These are phyloP conservation scores for Dalbergia cultrata DNA, from an alignment of 306 rosid species.

Conservation along the genomic window DNA sequence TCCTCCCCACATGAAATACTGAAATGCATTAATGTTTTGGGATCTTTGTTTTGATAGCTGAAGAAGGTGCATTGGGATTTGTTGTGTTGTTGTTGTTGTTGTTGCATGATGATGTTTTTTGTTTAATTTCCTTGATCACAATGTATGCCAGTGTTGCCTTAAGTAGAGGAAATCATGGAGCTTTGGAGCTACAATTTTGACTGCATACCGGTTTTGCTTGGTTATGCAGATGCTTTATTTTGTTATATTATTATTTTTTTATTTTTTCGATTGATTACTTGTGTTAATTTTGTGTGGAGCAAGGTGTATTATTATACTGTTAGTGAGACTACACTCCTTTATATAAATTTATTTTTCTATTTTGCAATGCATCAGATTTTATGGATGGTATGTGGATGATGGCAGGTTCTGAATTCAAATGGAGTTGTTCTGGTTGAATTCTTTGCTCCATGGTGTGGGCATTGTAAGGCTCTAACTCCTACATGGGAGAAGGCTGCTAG, in stretches of 20 bases:
- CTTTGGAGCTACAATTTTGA: background rate
- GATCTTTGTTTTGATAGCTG: background rate
- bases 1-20: background rate
- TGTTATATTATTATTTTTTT: too few relatives aligned
- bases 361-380: slow-evolving; percentile 28
- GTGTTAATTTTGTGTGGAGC: too few relatives aligned
- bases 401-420: slow-evolving; percentile 94
- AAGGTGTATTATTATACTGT: too few relatives aligned
- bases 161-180: slow-evolving; percentile 14
- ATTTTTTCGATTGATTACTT: too few relatives aligned
- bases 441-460: slow-evolving; percentile 99
- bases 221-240: slow-evolving; percentile 15
- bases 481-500: slow-evolving; percentile 94
- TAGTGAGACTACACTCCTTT: slow-evolving; percentile 4
- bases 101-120: background rate
- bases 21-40: slow-evolving; percentile 3
- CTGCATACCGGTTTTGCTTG: background rate
- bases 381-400: slow-evolving; percentile 34
- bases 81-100: background rate
- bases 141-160: background rate
- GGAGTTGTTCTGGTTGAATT: slow-evolving; percentile 94
- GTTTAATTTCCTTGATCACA: background rate
- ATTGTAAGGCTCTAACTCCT: slow-evolving; percentile 92
- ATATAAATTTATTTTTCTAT: slow-evolving; percentile 7
- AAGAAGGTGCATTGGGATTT: background rate